phyloP scores from a whole-genome alignment of 257 asterid species.

The Nicotiana noctiflora region DNA sequence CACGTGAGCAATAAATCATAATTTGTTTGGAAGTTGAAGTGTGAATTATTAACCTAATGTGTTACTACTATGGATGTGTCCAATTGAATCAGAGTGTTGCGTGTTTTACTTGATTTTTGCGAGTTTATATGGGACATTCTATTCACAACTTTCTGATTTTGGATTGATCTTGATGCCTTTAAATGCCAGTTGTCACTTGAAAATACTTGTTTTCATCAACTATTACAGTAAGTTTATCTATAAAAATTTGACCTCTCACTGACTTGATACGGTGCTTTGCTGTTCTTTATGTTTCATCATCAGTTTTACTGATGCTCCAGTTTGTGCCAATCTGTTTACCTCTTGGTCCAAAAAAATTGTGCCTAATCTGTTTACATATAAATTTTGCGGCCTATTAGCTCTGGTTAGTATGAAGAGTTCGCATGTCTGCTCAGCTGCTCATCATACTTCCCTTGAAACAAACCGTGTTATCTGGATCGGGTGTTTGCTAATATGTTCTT shows the following conservation, averaged over 20 bases:
- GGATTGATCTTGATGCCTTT: neutral
- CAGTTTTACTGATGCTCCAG: neutral
- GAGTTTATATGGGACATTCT: constrained; percentile 1
- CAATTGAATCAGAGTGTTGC: neutral
- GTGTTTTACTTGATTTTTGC: neutral
- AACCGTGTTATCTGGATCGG: neutral
- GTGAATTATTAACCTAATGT: neutral
- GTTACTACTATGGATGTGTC: neutral
- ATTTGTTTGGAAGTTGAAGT: neutral
- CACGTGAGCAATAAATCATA: neutral
- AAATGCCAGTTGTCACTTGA: neutral
- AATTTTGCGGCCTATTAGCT: neutral
- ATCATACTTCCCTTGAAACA: neutral
- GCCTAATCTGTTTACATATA: neutral
- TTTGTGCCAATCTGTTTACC: neutral
- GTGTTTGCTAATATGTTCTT: too few species aligned
- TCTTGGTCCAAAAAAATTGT: neutral
- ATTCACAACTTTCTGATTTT: neutral
- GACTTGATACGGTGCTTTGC: neutral
- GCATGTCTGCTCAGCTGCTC: neutral
- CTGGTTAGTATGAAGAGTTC: neutral
- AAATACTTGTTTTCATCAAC: neutral
- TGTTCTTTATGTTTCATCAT: neutral
- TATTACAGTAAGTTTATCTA: neutral
- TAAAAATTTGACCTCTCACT: neutral